Conservation (phyloP, 257 asterid species). For the Fraxinus pennsylvanica region DNA sequence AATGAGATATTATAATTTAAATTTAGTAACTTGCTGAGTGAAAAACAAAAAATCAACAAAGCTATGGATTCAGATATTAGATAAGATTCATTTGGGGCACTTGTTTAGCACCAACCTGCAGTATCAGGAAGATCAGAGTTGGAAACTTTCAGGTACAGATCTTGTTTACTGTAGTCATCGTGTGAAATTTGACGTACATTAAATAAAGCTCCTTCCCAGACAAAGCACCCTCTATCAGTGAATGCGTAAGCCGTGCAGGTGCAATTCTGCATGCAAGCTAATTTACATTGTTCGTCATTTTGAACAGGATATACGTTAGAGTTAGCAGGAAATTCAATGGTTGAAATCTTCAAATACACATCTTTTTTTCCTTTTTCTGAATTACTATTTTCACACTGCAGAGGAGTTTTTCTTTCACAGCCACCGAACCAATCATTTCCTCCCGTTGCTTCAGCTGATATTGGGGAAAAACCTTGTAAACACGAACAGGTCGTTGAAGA, state of each 20-base stretch:
- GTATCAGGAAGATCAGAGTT: slow-evolving; percentile 31
- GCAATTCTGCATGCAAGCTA: slow-evolving; percentile 32
- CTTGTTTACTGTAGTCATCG: background rate
- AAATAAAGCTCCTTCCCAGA: slow-evolving; percentile 39
- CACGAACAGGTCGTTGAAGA: slow-evolving; percentile 29
- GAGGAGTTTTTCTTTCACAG: slow-evolving; percentile 30
- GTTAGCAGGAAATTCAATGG: slow-evolving; percentile 23
- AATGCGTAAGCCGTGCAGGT: slow-evolving; percentile 40
- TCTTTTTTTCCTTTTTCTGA: slow-evolving; percentile 15
- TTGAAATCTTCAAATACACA: slow-evolving; percentile 25
- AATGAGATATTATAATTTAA: background rate
- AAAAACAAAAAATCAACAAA: no score
- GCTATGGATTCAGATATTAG: background rate
- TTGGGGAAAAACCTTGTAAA: slow-evolving; percentile 31
- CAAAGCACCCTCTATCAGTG: slow-evolving; percentile 22
- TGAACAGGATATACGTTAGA: slow-evolving; percentile 6
- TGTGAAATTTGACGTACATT: background rate
- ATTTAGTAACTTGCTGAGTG: background rate
- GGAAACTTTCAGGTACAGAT: slow-evolving; percentile 33
- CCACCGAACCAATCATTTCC: slow-evolving; percentile 12
- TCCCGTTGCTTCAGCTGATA: background rate
- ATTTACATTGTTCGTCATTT: slow-evolving; percentile 22
- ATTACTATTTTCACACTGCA: slow-evolving; percentile 30
- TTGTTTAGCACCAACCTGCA: slow-evolving; percentile 28
- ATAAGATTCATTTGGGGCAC: background rate